Conservation (phyloP, 129 eudicot species). For the Dittrichia graveolens region DNA sequence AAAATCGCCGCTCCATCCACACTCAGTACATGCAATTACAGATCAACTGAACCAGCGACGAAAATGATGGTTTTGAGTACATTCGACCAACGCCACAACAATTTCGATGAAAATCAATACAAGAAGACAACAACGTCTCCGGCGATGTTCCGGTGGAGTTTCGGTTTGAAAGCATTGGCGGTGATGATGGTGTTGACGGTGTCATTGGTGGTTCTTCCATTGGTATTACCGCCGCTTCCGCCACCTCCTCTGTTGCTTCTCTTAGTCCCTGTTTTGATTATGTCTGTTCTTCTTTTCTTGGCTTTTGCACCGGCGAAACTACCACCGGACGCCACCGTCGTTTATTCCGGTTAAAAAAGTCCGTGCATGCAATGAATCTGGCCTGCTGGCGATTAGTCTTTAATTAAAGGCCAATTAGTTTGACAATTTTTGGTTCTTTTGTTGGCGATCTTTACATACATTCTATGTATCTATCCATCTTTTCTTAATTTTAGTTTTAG, state of each 20-base stretch:
- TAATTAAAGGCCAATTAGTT: too few relatives aligned
- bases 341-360: slow-evolving; percentile 7
- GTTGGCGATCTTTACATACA: slow-evolving; percentile 4
- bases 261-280: slow-evolving; percentile 52
- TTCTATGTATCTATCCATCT: slow-evolving; percentile 28
- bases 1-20: too few relatives aligned
- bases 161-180: slow-evolving; percentile 28
- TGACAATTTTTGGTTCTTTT: slow-evolving; percentile 3
- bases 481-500: background rate
- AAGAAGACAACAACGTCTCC: too few relatives aligned
- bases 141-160: slow-evolving; percentile 23
- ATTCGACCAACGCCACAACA: too few relatives aligned
- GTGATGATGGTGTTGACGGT: slow-evolving; percentile 38
- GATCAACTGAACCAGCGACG: too few relatives aligned
- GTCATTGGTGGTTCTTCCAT: slow-evolving; percentile 47
- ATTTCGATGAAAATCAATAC: too few relatives aligned
- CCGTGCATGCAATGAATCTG: slow-evolving; percentile 37
- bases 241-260: slow-evolving; percentile 58
- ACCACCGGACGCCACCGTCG: slow-evolving; percentile 25
- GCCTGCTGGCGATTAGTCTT: background rate
- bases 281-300: slow-evolving; percentile 50
- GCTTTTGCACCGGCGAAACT: slow-evolving; percentile 48
- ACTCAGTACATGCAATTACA: too few relatives aligned
- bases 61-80: too few relatives aligned
- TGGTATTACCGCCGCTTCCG: slow-evolving; percentile 53